A percentile compares a stretch with the other conserved stretches of the same genome.
phyloP scores from a whole-genome alignment of 257 asterid species.

The Solanum acaule region DNA sequence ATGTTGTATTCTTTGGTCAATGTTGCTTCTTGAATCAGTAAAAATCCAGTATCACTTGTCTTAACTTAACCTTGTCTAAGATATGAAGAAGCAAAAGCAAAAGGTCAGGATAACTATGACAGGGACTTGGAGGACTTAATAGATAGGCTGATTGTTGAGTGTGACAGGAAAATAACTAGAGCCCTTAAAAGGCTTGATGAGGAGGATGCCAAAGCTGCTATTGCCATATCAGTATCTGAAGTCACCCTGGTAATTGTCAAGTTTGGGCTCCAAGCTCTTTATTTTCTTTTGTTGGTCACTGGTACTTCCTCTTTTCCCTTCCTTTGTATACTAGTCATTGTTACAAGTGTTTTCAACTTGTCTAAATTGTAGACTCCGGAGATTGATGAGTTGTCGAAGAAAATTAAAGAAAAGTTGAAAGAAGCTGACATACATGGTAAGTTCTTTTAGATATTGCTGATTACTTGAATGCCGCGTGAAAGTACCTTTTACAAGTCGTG shows the following conservation, averaged over 20 bases:
- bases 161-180: constrained; percentile 82
- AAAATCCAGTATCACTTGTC: neutral
- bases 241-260: constrained; percentile 59
- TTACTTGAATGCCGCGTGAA: neutral
- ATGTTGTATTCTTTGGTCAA: neutral
- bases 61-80: constrained; percentile 48
- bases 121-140: constrained; percentile 91
- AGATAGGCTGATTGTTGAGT: constrained; percentile 92
- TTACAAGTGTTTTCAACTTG: neutral
- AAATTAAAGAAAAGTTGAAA: constrained; percentile 73
- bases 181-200: constrained; percentile 91
- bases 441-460: neutral
- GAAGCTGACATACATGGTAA: constrained; percentile 74
- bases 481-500: neutral
- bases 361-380: constrained; percentile 56
- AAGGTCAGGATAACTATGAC: constrained; percentile 82
- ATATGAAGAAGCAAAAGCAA: constrained; percentile 73
- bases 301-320: neutral
- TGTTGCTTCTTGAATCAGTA: neutral
- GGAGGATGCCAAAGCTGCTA: constrained; percentile 97
- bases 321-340: neutral
- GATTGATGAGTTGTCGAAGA: constrained; percentile 68
- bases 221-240: constrained; percentile 90
- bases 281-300: neutral
- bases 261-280: neutral